Base-by-base conservation (phyloP, 1,284 basidiomycete species). In the Boletus sp. region DNA sequence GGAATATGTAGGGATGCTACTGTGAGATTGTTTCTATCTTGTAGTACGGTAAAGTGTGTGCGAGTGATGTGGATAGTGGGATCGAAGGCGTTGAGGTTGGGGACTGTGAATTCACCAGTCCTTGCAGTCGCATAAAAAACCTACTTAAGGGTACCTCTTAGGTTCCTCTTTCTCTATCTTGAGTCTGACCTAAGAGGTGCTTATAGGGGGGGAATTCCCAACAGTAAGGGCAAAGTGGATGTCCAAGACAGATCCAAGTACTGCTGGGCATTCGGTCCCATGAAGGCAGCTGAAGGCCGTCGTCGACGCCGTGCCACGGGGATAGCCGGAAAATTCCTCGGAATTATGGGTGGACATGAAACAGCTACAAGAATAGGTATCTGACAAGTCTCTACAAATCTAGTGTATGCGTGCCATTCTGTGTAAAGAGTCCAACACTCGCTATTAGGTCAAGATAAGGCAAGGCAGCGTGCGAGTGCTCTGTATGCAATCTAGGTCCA, bases 311-410 rank as follows among this genome's bases (percentile, higher is more conserved):
- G 31, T 55, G 30, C 50, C 55, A 52, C 40, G 52, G 38, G 50
- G 37, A 60, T 30, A 46, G 33, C 30, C 33, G 44, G 47, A 52
- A 56, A 11, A 35, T 59, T 60, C 58, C 59, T 61, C 47, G 44
- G 52, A 44, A 59, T 60, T 52, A 55, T 33, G 53, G 21, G 43
- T 52, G 54, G 17, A 67, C 58, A 23, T 58, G 61, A 59, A 55
- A 53, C 62, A 55, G 31, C 50, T 58, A 66, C 69, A 71, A 70
- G 68, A 69, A 66, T 33, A 66, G 43, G 11, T 40, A n/a, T n/a
- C n/a, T n/a, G 14, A 25, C 58, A 52, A 59, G 44, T 69, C 58
- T 49, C 28, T 56, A 61, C 59, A 53, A 56, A 47, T 71, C 65
- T 68, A 61, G 44, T 43, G 44, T 49, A 52, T 56, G 59, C 40